Evolutionary conservation across 208 protist genomes (phyloP).

Genomic region (Crithidia brevicula): DNA sequence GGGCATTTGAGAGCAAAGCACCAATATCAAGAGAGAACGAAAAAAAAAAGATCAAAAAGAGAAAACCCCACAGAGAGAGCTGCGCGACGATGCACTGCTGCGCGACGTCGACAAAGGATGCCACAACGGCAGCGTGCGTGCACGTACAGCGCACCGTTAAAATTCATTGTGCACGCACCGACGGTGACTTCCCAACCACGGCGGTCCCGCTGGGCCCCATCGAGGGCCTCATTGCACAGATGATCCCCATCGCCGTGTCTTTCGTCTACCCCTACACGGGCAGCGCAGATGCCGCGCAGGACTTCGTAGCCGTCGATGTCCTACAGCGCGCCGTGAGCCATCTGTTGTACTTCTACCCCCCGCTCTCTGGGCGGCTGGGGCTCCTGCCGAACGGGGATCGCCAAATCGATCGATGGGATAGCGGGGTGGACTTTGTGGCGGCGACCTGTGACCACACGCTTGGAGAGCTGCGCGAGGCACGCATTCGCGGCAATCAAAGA

Average conservation of each 20-base stretch:
- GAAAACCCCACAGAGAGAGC: too few species aligned
- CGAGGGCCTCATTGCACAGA: conserved; percentile 18
- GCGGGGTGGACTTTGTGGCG: conserved; percentile 18
- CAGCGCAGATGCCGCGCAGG: neutral
- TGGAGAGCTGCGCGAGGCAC: conserved; percentile 6
- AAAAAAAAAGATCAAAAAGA: neutral
- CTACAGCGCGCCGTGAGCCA: conserved; percentile 22
- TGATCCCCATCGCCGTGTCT: conserved; percentile 28
- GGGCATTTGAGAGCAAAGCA: neutral
- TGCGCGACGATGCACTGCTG: neutral
- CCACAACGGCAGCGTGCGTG: conserved; percentile 12
- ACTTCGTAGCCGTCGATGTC: conserved; percentile 1
- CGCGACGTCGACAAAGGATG: conserved; percentile 8
- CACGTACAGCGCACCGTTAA: conserved; percentile 7
- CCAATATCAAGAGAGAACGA: neutral
- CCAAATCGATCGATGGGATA: conserved; percentile 13
- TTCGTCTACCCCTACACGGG: conserved; percentile 22
- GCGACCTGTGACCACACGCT: conserved; percentile 16
- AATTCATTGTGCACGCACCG: conserved; percentile 13
- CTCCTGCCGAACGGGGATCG: conserved; percentile 24
- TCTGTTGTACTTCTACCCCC: conserved; percentile 28
- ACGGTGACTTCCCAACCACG: conserved; percentile 7
- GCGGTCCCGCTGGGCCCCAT: conserved; percentile 23
- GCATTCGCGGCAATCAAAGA: neutral
- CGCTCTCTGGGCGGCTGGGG: conserved; percentile 18